Conservation (phyloP, 345 rosid genomes). For the Viola odorata region DNA sequence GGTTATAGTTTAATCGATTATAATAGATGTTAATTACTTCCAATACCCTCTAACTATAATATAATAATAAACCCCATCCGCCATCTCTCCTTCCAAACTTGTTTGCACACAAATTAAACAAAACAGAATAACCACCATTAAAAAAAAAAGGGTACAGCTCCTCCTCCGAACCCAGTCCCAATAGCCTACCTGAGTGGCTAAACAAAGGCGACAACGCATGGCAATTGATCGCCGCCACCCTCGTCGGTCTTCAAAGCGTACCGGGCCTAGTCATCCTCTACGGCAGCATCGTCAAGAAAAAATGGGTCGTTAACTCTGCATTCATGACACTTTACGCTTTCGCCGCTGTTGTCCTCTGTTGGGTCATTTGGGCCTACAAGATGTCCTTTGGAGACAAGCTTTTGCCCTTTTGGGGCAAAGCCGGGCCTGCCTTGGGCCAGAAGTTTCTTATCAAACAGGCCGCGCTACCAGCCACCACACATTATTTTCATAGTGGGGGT, state of each 20-base stretch:
- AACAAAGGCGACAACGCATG: constrained; percentile 51
- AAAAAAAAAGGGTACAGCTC: constrained; percentile 7
- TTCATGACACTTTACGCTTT: constrained; percentile 52
- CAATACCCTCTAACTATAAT: too few species aligned
- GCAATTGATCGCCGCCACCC: constrained; percentile 46
- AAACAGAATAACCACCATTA: too few species aligned
- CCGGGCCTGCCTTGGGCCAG: constrained; percentile 47
- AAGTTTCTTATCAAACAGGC: constrained; percentile 35
- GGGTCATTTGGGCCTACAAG: constrained; percentile 46
- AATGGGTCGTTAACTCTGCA: constrained; percentile 46
- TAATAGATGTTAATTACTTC: too few species aligned
- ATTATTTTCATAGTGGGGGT: constrained; percentile 3
- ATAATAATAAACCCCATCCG: too few species aligned
- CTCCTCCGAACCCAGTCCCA: constrained; percentile 30
- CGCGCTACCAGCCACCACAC: constrained; percentile 25
- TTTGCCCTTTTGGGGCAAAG: constrained; percentile 47
- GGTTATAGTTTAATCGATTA: too few species aligned
- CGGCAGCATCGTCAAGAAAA: constrained; percentile 45
- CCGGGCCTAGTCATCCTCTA: constrained; percentile 45
- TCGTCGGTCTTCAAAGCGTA: constrained; percentile 42
- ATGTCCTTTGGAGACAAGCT: constrained; percentile 46
- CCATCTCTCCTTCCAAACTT: too few species aligned
- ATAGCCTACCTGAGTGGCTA: constrained; percentile 41
- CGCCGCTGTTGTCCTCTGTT: constrained; percentile 39
- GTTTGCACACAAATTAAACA: too few species aligned